Evolutionary conservation across 83 land plant species (phyloP).

Genomic region (Picea engelmannii): DNA sequence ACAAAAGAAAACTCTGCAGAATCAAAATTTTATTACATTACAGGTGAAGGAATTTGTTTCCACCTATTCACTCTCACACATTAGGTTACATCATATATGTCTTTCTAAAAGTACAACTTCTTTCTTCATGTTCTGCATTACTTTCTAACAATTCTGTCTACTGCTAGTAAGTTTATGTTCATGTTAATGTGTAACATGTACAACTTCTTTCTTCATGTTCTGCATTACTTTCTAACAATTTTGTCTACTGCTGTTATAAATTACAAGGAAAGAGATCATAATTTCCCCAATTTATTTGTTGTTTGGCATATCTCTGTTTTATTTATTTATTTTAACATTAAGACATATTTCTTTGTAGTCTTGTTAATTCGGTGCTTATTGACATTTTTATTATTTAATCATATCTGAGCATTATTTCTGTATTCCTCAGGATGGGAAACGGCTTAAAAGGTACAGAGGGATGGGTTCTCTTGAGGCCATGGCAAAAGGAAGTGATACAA

Average conservation of each 20-base stretch:
- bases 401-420: background rate
- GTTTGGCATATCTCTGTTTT: background rate
- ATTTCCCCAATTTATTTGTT: background rate
- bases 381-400: background rate
- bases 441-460: conserved; percentile 88
- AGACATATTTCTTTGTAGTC: background rate
- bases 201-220: too few relatives aligned
- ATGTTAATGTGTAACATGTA: too few relatives aligned
- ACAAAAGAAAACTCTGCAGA: too few relatives aligned
- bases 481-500: conserved; percentile 97
- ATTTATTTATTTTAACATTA: background rate
- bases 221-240: too few relatives aligned
- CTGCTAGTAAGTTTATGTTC: too few relatives aligned
- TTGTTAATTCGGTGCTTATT: conserved; percentile 5
- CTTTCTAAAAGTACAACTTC: too few relatives aligned
- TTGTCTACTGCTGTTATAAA: background rate
- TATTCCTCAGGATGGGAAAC: conserved; percentile 59
- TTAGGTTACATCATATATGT: too few relatives aligned
- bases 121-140: too few relatives aligned
- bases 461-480: conserved; percentile 99
- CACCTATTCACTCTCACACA: too few relatives aligned
- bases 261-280: background rate
- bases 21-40: too few relatives aligned
- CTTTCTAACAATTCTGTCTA: background rate
- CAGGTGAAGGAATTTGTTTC: too few relatives aligned